Evolutionary conservation across 176 grass and related monocot genomes (phyloP), one percentile per base, ranked within the genome.

Genomic region (Zoysia pacifica): DNA sequence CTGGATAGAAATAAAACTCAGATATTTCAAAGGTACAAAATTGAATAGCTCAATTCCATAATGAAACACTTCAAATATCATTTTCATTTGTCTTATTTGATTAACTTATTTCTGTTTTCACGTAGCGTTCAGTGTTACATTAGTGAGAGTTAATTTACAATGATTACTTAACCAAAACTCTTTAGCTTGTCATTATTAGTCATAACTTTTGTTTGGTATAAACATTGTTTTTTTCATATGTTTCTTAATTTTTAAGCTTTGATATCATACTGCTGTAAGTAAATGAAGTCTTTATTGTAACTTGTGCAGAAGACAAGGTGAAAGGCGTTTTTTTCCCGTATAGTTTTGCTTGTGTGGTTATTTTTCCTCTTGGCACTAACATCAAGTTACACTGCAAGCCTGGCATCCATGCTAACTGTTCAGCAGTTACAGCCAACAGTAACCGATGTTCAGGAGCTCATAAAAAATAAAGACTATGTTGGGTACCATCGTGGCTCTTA

Each of bases 321-420:
- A n/a, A 90, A 37, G 45, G 63, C 18, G 7, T 79, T 20, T 28
- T 18, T 88, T 35, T 90, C 91, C 7, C 62, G 84, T 39, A 49
- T 93, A 20, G 88, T 90, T 2, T 20, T 93, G 38, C 50, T 90
- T 9, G 49, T 93, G 41, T 93, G 91, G 91, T 5, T 86, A 6
- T 85, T 82, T 64, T 80, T 90, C 3, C 48, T 93, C 2, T 75
- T 93, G 0, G 62, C 88, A 50, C 43, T 93, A 43, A 88, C 61
- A 65, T 88, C 91, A 62, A 86, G 88, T 62, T 93, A 93, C 18
- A 90, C 91, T 7, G 91, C 91, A 12, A 88, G 72, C 15, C 53
- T 93, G 14, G 12, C 85, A 28, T 86, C 88, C 46, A 90, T 93
- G 74, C 52, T 93, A n/a, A 93, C 91, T 3, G 73, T 88, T 5